Evolutionary conservation across 176 grass and related monocot genomes (phyloP).

Genomic region (Sorghum bicolor): DNA sequence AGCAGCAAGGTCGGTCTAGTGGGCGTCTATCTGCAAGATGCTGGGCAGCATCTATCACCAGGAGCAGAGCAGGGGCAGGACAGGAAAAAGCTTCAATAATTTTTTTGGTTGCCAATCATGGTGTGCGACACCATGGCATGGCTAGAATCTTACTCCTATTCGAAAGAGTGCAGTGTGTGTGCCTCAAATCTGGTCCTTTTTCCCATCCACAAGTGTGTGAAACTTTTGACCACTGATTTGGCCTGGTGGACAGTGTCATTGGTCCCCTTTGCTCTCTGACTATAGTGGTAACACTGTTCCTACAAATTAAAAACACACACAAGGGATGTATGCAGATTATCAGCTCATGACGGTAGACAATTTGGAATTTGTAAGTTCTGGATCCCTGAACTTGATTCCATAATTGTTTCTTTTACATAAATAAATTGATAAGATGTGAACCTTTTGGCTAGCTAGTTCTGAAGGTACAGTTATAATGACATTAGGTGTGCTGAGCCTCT

Average conservation of each 20-base stretch:
- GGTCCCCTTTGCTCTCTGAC: slow-evolving; percentile 1
- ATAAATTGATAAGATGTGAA: background rate
- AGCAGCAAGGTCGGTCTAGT: background rate
- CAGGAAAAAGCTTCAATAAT: slow-evolving; percentile 29
- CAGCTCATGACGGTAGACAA: background rate
- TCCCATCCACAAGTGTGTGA: slow-evolving; percentile 9
- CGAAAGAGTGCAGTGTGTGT: slow-evolving; percentile 10
- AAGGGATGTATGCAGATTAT: background rate
- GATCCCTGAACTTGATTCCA: background rate
- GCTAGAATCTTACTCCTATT: slow-evolving; percentile 47
- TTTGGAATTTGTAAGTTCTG: background rate
- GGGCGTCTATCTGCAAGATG: slow-evolving; percentile 49
- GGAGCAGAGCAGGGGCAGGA: background rate
- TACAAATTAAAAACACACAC: background rate
- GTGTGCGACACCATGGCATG: slow-evolving; percentile 28
- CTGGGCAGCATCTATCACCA: slow-evolving; percentile 42
- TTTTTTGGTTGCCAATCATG: slow-evolving; percentile 49
- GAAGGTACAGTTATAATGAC: background rate
- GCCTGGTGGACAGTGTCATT: background rate
- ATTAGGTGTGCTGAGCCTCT: background rate
- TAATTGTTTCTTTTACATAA: background rate
- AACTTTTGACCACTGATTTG: slow-evolving; percentile 48
- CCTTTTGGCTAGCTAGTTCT: background rate
- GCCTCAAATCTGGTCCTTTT: slow-evolving; percentile 14
- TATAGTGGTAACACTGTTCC: slow-evolving; percentile 17